phyloP scores from a whole-genome alignment of 2,329 filamentous ascomycete genomes.

The Neofusicoccum umdonicola region DNA sequence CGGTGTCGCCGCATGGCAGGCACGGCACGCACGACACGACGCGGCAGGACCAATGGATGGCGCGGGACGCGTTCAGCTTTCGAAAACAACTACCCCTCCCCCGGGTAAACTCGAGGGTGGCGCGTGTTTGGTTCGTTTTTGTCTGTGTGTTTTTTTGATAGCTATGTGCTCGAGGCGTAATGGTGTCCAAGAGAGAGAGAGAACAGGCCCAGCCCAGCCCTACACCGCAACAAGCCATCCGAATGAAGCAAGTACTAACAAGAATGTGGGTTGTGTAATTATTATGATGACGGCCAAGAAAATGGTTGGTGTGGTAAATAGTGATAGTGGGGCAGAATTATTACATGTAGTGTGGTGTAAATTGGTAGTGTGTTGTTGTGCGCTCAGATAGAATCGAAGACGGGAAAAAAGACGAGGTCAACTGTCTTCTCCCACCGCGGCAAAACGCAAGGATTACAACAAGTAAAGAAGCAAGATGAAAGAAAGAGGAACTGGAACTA shows the following conservation, averaged over 20 bases:
- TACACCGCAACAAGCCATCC: not conserved
- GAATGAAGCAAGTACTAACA: not conserved
- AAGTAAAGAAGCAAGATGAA: constrained; percentile 36
- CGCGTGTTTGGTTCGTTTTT: too few relatives aligned
- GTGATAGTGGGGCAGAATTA: not conserved
- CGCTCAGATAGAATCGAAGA: constrained; percentile 4
- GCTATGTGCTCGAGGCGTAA: not conserved
- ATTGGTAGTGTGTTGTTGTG: constrained; percentile 1
- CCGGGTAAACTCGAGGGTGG: too few relatives aligned
- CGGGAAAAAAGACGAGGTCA: constrained; percentile 3
- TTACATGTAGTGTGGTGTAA: constrained; percentile 1
- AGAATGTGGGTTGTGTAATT: not conserved
- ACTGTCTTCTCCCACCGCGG: not conserved
- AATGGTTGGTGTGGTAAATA: not conserved
- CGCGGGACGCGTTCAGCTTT: too few relatives aligned
- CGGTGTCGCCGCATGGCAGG: too few relatives aligned
- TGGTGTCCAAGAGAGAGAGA: not conserved
- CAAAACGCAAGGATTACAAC: constrained; percentile 33
- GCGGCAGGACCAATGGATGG: too few relatives aligned
- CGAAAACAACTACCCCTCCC: too few relatives aligned
- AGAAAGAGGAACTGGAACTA: not conserved
- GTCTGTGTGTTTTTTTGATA: too few relatives aligned
- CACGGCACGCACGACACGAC: too few relatives aligned
- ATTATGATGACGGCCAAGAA: not conserved
- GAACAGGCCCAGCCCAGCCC: not conserved